phyloP scores from a whole-genome alignment of 345 rosid species.

The Lumnitzera littorea region DNA sequence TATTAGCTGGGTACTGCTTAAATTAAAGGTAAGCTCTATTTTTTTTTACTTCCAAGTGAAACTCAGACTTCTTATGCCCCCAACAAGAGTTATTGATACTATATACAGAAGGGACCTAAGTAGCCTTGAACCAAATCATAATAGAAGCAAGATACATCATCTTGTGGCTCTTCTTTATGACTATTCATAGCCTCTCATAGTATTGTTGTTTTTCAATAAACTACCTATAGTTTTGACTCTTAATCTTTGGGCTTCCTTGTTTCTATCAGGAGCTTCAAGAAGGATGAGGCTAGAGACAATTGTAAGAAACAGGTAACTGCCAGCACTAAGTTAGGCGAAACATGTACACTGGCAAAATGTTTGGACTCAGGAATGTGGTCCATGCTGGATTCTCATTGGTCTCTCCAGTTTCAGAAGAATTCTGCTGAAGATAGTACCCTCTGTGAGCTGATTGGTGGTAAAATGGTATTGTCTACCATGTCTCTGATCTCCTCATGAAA shows the following conservation, averaged over 20 bases:
- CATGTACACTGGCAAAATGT: conserved; percentile 49
- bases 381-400: conserved; percentile 62
- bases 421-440: conserved; percentile 34
- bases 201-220: not conserved
- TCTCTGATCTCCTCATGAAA: not conserved
- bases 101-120: too few species aligned
- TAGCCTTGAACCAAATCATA: too few species aligned
- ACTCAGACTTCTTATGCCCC: too few species aligned
- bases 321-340: conserved; percentile 46
- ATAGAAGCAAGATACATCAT: too few species aligned
- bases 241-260: conserved; percentile 7
- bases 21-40: too few species aligned
- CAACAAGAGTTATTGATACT: too few species aligned
- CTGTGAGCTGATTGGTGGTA: conserved; percentile 56
- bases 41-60: too few species aligned
- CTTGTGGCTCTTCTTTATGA: too few species aligned
- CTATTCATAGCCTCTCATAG: too few species aligned
- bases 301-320: conserved; percentile 59
- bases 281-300: conserved; percentile 16
- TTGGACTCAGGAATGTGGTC: conserved; percentile 43
- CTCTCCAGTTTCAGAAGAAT: conserved; percentile 33
- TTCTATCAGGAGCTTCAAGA: conserved; percentile 37
- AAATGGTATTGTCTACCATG: conserved; percentile 37
- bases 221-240: not conserved
- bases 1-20: too few species aligned